Base-by-base conservation (phyloP, 176 grass and related monocot species). In the Juncus effusus region DNA sequence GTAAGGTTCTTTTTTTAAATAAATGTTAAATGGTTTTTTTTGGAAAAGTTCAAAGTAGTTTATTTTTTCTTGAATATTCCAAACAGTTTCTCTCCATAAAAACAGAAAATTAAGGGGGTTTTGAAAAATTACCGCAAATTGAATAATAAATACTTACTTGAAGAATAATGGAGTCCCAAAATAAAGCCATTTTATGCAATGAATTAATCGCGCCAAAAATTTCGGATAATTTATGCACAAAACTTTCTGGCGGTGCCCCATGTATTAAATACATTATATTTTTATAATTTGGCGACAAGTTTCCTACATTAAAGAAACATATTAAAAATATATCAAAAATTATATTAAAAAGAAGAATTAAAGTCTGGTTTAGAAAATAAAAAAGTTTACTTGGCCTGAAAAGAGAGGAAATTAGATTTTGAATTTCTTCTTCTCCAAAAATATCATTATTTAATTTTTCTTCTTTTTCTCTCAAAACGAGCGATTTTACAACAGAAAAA, bases 401-500 rank as follows among this genome's bases (percentile, higher is more conserved):
- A 40, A 99, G 64, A 7, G 64, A 77, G 16, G 65, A 70, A 74
- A 88, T 77, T 64, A 77, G 85, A 74, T 75, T 92, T 77, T 82
- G 78, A 61, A 90, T 82, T 91, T 99, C 83, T 5, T 89, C 76
- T 60, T 91, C 82, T 19, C 79, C 85, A 42, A 55, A 44, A 72
- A 82, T 85, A 38, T 86, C 73, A 35, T 73, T 79, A 76, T 74
- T 86, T 0, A 36, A 74, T 63, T 79, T 84, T 38, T 95, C 80
- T n/a, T 97, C 94, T 67, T 84, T 99, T 64, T 99, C 85, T 41
- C 88, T 82, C 38, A 82, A 75, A 78, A 99, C 85, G 77, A 99
- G 78, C 79, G 88, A 99, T 70, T 93, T 99, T 70, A 99, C 80
- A 64, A 76, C 78, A 82, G 85, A 93, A 8, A 99, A 83, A 65